phyloP scores from a whole-genome alignment of 495 filamentous ascomycete species.

The Annulohypoxylon nitens region DNA sequence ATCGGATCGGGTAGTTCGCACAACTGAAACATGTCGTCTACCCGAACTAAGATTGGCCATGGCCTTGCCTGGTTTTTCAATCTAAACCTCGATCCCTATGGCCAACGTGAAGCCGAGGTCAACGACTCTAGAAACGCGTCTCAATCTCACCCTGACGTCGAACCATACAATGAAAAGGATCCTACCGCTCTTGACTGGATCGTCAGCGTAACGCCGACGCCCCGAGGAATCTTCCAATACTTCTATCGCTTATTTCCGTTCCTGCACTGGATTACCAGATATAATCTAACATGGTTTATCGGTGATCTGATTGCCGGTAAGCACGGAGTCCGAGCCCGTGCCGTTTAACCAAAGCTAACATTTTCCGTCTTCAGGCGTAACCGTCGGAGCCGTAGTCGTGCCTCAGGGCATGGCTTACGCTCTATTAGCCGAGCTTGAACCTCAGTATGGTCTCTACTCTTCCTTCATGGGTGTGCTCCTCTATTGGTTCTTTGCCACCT shows the following conservation, averaged over 20 bases:
- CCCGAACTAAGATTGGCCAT: constrained; percentile 36
- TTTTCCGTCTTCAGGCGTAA: constrained; percentile 53
- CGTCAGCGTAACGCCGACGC: constrained; percentile 39
- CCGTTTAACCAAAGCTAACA: constrained; percentile 41
- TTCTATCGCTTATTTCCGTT: constrained; percentile 57
- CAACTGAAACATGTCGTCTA: constrained; percentile 45
- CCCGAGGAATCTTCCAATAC: constrained; percentile 36
- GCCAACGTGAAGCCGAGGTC: constrained; percentile 33
- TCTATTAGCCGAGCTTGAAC: constrained; percentile 66
- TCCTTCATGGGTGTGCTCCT: constrained; percentile 75
- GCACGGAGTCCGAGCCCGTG: constrained; percentile 23
- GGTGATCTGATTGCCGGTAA: constrained; percentile 63
- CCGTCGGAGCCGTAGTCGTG: constrained; percentile 63
- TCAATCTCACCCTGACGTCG: constrained; percentile 38
- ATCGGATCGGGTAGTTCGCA: constrained; percentile 13
- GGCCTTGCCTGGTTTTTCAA: constrained; percentile 47
- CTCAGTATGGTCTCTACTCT: constrained; percentile 74
- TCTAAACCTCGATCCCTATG: constrained; percentile 43
- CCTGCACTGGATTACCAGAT: constrained; percentile 64
- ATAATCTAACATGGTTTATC: constrained; percentile 64
- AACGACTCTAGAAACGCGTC: constrained; percentile 37
- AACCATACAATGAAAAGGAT: constrained; percentile 39
- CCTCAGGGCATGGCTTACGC: constrained; percentile 77
- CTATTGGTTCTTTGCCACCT: constrained; percentile 77
- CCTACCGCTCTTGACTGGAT: constrained; percentile 40